Conservation (phyloP, 495 filamentous ascomycete genomes). For the Jackrogersella minutella region DNA sequence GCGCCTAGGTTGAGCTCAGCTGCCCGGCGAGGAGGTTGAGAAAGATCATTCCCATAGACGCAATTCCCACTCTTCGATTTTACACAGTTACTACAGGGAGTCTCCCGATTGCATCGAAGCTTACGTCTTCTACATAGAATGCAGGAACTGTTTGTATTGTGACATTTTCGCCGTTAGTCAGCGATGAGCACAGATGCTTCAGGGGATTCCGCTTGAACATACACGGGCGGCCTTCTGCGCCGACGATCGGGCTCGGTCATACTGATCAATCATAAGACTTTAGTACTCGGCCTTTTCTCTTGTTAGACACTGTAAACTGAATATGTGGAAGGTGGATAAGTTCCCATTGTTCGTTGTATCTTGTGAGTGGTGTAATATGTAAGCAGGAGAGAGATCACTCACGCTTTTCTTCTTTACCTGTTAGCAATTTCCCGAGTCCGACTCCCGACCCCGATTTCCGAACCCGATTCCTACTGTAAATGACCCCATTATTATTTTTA, state of each 20-base stretch:
- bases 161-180: slow-evolving; percentile 3
- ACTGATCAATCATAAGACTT: background rate
- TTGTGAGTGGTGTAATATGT: background rate
- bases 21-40: slow-evolving; percentile 18
- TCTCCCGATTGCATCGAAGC: slow-evolving; percentile 59
- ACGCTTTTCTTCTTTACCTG: background rate
- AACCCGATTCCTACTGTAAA: slow-evolving; percentile 8
- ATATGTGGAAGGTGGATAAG: slow-evolving; percentile 14
- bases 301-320: background rate
- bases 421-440: slow-evolving; percentile 33
- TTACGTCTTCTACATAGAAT: slow-evolving; percentile 58
- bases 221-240: slow-evolving; percentile 59
- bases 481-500: slow-evolving; percentile 4
- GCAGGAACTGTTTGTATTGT: slow-evolving; percentile 53
- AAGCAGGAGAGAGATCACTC: background rate
- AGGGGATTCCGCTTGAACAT: slow-evolving; percentile 23
- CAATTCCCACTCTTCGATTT: slow-evolving; percentile 55
- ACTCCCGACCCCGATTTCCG: background rate
- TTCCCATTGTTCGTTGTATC: too few species aligned
- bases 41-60: slow-evolving; percentile 44
- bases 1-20: slow-evolving; percentile 3
- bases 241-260: slow-evolving; percentile 53
- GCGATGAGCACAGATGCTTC: slow-evolving; percentile 12
- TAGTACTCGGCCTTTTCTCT: background rate
- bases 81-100: slow-evolving; percentile 61